A percentile compares a stretch with the other conserved stretches of the same genome.
Evolutionary conservation across 148 eudicot genomes (phyloP).

Genomic region (Bassia scoparia): DNA sequence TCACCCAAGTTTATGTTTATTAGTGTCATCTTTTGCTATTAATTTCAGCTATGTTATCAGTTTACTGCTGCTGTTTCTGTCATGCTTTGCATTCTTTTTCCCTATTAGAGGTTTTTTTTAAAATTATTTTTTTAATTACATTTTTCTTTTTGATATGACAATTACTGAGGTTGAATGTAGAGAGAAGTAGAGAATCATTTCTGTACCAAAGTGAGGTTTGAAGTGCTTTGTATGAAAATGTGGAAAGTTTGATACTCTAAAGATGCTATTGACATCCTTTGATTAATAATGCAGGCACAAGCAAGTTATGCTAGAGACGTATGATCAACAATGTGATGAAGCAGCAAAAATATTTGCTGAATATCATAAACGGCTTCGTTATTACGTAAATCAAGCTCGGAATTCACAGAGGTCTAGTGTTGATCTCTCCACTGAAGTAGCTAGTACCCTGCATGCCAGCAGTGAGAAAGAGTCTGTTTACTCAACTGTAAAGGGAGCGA

Average conservation of each 20-base stretch:
- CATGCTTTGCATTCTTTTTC: background rate
- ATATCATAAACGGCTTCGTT: constrained; percentile 83
- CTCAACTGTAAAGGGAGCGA: constrained; percentile 77
- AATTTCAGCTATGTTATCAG: background rate
- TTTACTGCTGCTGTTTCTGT: background rate
- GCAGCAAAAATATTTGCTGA: constrained; percentile 94
- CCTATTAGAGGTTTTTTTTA: too few relatives aligned
- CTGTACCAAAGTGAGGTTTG: background rate
- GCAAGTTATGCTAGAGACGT: constrained; percentile 85
- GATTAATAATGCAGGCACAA: constrained; percentile 67
- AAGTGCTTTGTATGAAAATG: background rate
- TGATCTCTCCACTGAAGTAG: constrained; percentile 54
- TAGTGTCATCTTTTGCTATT: background rate
- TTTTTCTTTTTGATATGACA: background rate
- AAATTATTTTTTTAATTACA: too few relatives aligned
- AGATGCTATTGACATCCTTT: background rate
- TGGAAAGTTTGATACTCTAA: background rate
- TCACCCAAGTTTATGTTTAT: too few relatives aligned
- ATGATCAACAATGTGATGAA: constrained; percentile 95
- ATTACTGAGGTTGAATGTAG: background rate
- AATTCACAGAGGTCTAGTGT: constrained; percentile 58
- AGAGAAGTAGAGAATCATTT: background rate
- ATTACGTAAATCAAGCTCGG: constrained; percentile 79
- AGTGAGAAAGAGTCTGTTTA: constrained; percentile 70
- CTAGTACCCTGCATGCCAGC: constrained; percentile 47